Conservation (phyloP, 1,139 yeast species). For the Pneumocystis oryctolagi region DNA sequence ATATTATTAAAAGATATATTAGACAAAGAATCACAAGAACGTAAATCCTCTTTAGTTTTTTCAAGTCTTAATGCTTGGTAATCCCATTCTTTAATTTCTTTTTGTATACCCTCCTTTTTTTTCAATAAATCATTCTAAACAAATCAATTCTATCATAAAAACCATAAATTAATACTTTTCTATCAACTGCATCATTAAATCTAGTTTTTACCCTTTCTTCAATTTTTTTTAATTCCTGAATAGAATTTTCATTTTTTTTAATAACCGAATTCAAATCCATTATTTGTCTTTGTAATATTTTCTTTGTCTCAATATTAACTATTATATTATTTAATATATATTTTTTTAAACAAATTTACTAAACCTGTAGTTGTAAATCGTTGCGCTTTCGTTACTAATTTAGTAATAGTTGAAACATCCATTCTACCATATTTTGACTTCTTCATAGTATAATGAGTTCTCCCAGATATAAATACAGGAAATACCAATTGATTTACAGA, state of each 20-base stretch:
- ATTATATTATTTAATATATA: background rate
- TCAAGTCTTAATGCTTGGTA: background rate
- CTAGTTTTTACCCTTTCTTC: background rate
- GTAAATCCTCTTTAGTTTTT: background rate
- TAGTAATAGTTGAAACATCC: constrained; percentile 3
- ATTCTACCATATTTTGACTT: constrained; percentile 3
- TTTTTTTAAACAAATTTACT: background rate
- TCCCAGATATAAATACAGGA: background rate
- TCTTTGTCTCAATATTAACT: background rate
- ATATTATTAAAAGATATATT: background rate
- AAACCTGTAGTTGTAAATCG: background rate
- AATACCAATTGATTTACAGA: background rate
- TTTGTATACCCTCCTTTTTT: background rate
- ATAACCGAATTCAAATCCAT: background rate
- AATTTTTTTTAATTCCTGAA: background rate
- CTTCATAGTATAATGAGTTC: constrained; percentile 4
- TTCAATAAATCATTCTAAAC: background rate
- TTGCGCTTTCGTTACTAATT: background rate
- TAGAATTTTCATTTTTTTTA: background rate
- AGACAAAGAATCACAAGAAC: background rate
- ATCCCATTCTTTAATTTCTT: background rate
- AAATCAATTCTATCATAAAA: background rate
- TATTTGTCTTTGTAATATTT: background rate
- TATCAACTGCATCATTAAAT: background rate
- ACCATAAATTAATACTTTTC: background rate